phyloP scores from a whole-genome alignment of 352 stramenopile genomes.

The Thraustochytrium sp. region DNA sequence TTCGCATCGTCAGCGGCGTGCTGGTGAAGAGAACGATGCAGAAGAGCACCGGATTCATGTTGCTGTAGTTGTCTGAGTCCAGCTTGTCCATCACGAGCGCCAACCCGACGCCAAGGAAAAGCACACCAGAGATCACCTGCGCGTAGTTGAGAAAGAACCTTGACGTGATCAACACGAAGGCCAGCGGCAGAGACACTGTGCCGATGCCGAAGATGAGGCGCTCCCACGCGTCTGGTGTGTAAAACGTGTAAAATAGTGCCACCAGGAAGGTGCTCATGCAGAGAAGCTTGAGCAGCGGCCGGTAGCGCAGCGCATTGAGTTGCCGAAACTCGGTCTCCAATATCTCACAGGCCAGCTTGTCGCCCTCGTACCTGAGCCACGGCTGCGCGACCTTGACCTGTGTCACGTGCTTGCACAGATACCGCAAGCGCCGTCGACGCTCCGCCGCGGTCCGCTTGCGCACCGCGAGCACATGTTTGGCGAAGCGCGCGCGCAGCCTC shows the following conservation, averaged over 20 bases:
- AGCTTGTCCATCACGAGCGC: conserved; percentile 11
- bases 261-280: not conserved
- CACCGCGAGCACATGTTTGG: not conserved
- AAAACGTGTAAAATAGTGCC: not conserved
- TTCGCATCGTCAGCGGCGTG: conserved; percentile 56
- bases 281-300: not conserved
- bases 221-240: not conserved
- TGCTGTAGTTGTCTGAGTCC: conserved; percentile 1
- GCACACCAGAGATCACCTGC: not conserved
- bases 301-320: not conserved
- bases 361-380: not conserved
- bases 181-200: not conserved
- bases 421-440: not conserved
- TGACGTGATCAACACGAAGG: not conserved
- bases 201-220: not conserved
- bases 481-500: not conserved
- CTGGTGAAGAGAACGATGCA: conserved; percentile 69
- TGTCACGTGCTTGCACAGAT: not conserved
- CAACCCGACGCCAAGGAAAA: not conserved
- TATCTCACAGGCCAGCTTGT: not conserved
- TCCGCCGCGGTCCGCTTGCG: no score
- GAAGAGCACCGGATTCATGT: conserved; percentile 56
- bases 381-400: conserved; percentile 5
- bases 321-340: not conserved
- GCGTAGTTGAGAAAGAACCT: conserved; percentile 1